Evolutionary conservation across 768 basidiomycete species (phyloP).

Genomic region (Tylopilus sp.): DNA sequence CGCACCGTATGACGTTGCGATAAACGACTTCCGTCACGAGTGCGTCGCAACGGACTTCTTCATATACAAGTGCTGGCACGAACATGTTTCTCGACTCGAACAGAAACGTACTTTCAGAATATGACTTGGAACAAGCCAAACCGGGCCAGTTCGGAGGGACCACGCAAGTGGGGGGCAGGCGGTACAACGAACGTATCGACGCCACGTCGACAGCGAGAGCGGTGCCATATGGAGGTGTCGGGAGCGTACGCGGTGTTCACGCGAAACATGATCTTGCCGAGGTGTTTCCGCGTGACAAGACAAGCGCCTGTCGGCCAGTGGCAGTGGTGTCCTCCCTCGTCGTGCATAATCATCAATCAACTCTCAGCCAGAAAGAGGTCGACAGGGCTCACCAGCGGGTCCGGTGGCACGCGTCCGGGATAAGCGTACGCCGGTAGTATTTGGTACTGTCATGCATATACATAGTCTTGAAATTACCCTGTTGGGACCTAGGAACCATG

Average conservation of each 20-base stretch:
- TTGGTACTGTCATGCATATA: not conserved
- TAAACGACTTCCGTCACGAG: not conserved
- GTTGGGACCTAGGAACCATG: no score
- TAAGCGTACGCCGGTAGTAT: not conserved
- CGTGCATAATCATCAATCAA: not conserved
- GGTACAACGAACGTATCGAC: not conserved
- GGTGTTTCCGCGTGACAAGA: constrained; percentile 4
- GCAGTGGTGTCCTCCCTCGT: not conserved
- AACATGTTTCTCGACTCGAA: not conserved
- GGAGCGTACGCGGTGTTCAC: not conserved
- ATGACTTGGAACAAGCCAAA: not conserved
- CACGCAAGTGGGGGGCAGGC: not conserved
- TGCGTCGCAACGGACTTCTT: constrained; percentile 1
- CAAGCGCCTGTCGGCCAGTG: constrained; percentile 5
- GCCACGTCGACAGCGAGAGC: not conserved
- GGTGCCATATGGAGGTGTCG: not conserved
- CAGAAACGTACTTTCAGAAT: not conserved
- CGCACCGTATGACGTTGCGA: not conserved
- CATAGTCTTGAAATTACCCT: not conserved
- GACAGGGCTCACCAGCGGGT: not conserved
- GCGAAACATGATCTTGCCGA: not conserved
- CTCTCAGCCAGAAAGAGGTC: constrained; percentile 1
- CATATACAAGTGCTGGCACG: no score
- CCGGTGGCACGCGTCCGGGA: not conserved
- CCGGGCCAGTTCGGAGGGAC: not conserved